Percentiles rank a stretch among this genome's conserved stretches.
Evolutionary conservation across 169 alveolate genomes (phyloP).

Genomic region (Plasmodium fragile): DNA sequence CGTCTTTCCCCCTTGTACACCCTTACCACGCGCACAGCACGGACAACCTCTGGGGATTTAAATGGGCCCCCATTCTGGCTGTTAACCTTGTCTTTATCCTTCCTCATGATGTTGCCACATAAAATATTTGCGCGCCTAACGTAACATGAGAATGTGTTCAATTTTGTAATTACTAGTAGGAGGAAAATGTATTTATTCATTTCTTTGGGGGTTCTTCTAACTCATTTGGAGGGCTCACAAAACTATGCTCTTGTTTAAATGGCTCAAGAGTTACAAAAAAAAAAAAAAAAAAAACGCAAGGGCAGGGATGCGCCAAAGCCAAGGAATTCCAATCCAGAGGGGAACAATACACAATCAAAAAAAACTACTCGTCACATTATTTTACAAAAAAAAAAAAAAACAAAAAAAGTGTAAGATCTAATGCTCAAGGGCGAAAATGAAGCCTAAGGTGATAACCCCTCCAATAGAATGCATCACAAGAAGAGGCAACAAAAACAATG

Average conservation of each 20-base stretch:
- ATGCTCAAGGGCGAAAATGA: background rate
- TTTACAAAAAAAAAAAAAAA: conserved; percentile 12
- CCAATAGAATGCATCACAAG: background rate
- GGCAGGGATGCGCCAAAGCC: background rate
- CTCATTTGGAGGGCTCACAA: background rate
- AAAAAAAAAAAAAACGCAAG: background rate
- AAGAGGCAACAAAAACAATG: background rate
- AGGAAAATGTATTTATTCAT: conserved; percentile 21
- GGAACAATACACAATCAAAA: background rate
- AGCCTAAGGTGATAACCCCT: background rate
- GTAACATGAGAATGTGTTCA: conserved; percentile 15
- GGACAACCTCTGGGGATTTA: background rate
- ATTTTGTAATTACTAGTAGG: conserved; percentile 13
- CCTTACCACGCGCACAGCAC: background rate
- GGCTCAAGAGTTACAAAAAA: background rate
- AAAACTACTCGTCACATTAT: background rate
- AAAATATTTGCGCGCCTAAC: background rate
- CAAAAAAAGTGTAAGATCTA: background rate
- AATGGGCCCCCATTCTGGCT: background rate
- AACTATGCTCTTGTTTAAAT: background rate
- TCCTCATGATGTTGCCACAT: background rate
- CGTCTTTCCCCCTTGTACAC: background rate
- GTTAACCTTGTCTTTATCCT: background rate
- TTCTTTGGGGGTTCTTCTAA: conserved; percentile 14
- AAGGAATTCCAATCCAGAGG: background rate